Evolutionary conservation across 2,329 filamentous ascomycete genomes (phyloP).

Genomic region (Claviceps pazoutovae): DNA sequence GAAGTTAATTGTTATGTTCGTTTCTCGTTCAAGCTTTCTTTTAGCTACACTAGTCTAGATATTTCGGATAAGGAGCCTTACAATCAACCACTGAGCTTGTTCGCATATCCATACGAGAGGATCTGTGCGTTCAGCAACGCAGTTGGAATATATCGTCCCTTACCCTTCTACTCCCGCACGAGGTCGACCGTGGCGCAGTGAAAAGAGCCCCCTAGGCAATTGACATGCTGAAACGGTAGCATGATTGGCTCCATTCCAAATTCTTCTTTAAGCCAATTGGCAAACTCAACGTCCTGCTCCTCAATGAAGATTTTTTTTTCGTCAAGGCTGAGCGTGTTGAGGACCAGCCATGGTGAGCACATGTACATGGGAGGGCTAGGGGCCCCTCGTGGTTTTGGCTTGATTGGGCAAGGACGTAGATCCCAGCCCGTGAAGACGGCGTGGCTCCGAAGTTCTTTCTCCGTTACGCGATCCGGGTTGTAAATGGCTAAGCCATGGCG

Average conservation of each 20-base stretch:
- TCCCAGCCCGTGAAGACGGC: slow-evolving; percentile 16
- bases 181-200: slow-evolving; percentile 17
- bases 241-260: slow-evolving; percentile 9
- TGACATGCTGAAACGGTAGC: slow-evolving; percentile 18
- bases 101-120: no score
- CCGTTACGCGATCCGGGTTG: slow-evolving; percentile 13
- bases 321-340: slow-evolving; percentile 15
- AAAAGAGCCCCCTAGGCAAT: slow-evolving; percentile 19
- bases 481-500: slow-evolving; percentile 15
- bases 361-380: slow-evolving; percentile 14
- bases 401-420: slow-evolving; percentile 12
- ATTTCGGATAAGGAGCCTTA: no score
- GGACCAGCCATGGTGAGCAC: slow-evolving; percentile 14
- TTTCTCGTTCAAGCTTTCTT: no score
- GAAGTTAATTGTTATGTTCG: no score
- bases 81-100: no score
- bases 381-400: slow-evolving; percentile 5
- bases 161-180: background rate
- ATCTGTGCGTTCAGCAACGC: no score
- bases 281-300: slow-evolving; percentile 10
- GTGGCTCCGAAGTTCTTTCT: slow-evolving; percentile 11
- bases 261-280: slow-evolving; percentile 7
- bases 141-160: no score
- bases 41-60: no score
- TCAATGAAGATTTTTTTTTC: slow-evolving; percentile 15